Evolutionary conservation across 352 stramenopile species (phyloP), one percentile per base, ranked within the genome.

Genomic region (Phytophthora litchii): DNA sequence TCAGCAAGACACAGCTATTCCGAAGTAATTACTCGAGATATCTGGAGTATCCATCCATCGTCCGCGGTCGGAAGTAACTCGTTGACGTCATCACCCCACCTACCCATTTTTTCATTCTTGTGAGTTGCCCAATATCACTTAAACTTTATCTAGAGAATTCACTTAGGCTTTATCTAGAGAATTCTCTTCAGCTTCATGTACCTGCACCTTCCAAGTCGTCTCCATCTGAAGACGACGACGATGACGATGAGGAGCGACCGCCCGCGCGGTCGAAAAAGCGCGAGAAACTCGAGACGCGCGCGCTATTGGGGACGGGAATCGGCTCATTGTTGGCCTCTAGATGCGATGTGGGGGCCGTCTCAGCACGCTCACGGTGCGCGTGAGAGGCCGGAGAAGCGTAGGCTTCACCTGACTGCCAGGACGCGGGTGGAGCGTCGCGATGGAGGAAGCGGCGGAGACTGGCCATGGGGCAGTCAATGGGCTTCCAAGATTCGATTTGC

Each of bases 11-110:
- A 37, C 19, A 23, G 3, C 11, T 14, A 37, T 14, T 21, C 12
- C 1, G 8, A 9, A n/a, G 8, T 13, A 48, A 64, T 44, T 69
- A 87, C 78, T 88, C 78, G 31, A 88, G 72, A 58, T 88, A 88
- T 57, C 76, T 61, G 14, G 77, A 64, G 43, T 88, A 88, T 40
- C 76, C 78, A 37, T 82, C 78, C 55, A 88, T 78, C 21, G 74
- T 83, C 17, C 74, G 72, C 21, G 78, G 78, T 8, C 74, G 71
- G 36, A 88, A 88, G 69, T 86, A 88, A 45, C 78, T 88, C 35
- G 78, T 71, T 42, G 78, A 88, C 45, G 75, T 76, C 52, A 65
- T 64, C 11, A 40, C 42, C 25, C 50, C 44, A 36, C 46, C 60
- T 53, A 55, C 23, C 23, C 23, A 27, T 5, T 27, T 27, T 5